Conservation (phyloP, 2,329 filamentous ascomycete genomes). For the Dothideomycetidae sp. region DNA sequence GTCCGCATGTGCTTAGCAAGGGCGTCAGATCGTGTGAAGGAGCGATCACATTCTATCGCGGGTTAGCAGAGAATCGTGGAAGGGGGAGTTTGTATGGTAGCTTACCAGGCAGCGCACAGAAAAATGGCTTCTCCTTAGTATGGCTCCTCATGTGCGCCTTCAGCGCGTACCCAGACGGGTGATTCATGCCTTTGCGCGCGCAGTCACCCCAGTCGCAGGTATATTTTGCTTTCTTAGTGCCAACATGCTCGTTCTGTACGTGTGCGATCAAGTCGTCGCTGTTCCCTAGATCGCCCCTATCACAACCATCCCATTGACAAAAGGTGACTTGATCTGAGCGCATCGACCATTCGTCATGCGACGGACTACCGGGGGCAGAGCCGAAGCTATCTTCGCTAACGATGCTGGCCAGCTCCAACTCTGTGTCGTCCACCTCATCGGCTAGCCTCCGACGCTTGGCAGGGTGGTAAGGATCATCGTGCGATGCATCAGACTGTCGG, state of each 20-base stretch:
- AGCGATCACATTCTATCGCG: conserved; percentile 75
- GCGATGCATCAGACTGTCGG: conserved; percentile 5
- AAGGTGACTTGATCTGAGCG: conserved; percentile 31
- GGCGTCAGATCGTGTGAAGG: conserved; percentile 90
- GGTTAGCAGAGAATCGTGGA: too few relatives aligned
- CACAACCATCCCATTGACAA: conserved; percentile 39
- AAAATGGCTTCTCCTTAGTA: conserved; percentile 95
- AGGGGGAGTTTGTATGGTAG: conserved; percentile 5
- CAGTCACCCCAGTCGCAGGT: conserved; percentile 97
- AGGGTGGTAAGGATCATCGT: conserved; percentile 15
- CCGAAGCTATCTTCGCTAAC: conserved; percentile 86
- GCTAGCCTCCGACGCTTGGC: conserved; percentile 27
- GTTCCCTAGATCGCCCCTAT: conserved; percentile 34
- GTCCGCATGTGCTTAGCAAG: conserved; percentile 97
- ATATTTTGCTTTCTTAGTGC: conserved; percentile 80
- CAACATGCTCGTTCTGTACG: conserved; percentile 75
- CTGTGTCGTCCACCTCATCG: conserved; percentile 15
- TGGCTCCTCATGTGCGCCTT: conserved; percentile 97
- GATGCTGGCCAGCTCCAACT: conserved; percentile 34
- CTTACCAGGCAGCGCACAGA: conserved; percentile 83
- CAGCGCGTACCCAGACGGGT: conserved; percentile 88
- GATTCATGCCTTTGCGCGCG: conserved; percentile 70
- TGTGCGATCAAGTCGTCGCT: conserved; percentile 39
- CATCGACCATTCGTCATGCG: conserved; percentile 29
- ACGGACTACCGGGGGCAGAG: conserved; percentile 46